Percentiles rank a stretch among this genome's conserved stretches.
Evolutionary conservation across 148 eudicot species (phyloP).

Genomic region (Gaultheria prostrata): DNA sequence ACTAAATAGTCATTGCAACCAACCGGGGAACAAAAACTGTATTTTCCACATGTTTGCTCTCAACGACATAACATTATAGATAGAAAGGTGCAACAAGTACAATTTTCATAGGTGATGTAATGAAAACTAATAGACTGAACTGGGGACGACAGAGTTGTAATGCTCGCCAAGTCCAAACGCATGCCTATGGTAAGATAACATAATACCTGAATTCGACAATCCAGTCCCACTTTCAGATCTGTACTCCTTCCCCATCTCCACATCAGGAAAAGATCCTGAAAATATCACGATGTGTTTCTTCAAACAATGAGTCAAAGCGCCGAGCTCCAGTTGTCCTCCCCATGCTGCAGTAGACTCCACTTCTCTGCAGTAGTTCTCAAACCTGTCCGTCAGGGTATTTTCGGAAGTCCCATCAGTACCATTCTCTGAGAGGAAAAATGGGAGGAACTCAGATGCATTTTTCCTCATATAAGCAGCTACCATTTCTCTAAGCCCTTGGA

Average conservation of each 20-base stretch:
- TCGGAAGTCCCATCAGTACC: conserved; percentile 28
- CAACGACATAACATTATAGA: background rate
- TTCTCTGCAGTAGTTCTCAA: conserved; percentile 52
- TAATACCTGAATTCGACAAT: conserved; percentile 28
- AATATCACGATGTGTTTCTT: conserved; percentile 46
- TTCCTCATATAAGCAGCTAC: conserved; percentile 58
- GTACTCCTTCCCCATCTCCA: conserved; percentile 72
- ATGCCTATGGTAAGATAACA: conserved; percentile 57
- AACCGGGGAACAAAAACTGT: background rate
- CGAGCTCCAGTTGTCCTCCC: conserved; percentile 70
- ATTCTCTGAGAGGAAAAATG: conserved; percentile 58
- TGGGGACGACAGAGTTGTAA: conserved; percentile 56
- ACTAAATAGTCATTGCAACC: background rate
- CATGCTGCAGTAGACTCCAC: conserved; percentile 60
- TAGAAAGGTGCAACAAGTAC: background rate
- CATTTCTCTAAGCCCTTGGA: conserved; percentile 52
- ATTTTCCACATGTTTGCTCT: background rate
- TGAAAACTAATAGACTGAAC: background rate
- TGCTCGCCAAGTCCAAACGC: conserved; percentile 72
- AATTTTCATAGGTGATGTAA: background rate
- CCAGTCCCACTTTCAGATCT: conserved; percentile 25
- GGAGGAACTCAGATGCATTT: conserved; percentile 50
- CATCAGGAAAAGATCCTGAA: conserved; percentile 70
- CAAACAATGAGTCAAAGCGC: conserved; percentile 58
- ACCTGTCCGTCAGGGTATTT: conserved; percentile 36